phyloP scores from a whole-genome alignment of 1,139 yeast species.

The Blastobotrys buckinghamii region DNA sequence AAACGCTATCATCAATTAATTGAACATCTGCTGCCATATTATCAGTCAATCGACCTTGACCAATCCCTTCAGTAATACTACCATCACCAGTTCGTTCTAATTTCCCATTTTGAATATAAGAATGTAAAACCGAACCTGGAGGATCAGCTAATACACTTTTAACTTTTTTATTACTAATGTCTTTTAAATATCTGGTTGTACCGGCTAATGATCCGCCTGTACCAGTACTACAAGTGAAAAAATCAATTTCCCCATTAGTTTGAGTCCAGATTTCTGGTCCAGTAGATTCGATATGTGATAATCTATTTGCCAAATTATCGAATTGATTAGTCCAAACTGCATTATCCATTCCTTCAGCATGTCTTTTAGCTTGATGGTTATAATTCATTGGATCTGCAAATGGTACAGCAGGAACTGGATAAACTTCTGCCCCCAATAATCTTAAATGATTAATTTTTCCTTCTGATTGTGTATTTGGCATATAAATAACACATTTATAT shows the following conservation, averaged over 20 bases:
- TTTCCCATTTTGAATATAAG: conserved; percentile 64
- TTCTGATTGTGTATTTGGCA: conserved; percentile 85
- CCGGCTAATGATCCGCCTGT: conserved; percentile 94
- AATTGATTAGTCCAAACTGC: conserved; percentile 93
- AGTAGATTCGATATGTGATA: conserved; percentile 84
- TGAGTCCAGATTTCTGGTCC: conserved; percentile 96
- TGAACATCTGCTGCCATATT: conserved; percentile 70
- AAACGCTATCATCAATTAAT: conserved; percentile 67
- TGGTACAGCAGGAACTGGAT: conserved; percentile 89
- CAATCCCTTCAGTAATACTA: conserved; percentile 92
- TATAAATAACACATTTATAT: conserved; percentile 76
- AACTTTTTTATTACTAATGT: conserved; percentile 50
- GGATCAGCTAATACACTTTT: conserved; percentile 80
- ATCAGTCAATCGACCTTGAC: conserved; percentile 87
- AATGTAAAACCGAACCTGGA: conserved; percentile 82
- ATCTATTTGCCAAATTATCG: conserved; percentile 80
- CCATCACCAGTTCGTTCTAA: conserved; percentile 58
- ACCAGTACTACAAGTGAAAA: conserved; percentile 84
- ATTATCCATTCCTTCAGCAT: conserved; percentile 65
- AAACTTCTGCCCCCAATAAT: conserved; percentile 75
- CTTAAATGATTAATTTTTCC: conserved; percentile 67
- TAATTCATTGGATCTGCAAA: conserved; percentile 74
- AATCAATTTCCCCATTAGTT: conserved; percentile 71
- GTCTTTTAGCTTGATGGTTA: conserved; percentile 79
- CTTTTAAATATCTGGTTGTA: conserved; percentile 65